These are phyloP conservation scores for Phytophthora sojae DNA, from an alignment of 352 stramenopile species.

Conservation along the genomic window DNA sequence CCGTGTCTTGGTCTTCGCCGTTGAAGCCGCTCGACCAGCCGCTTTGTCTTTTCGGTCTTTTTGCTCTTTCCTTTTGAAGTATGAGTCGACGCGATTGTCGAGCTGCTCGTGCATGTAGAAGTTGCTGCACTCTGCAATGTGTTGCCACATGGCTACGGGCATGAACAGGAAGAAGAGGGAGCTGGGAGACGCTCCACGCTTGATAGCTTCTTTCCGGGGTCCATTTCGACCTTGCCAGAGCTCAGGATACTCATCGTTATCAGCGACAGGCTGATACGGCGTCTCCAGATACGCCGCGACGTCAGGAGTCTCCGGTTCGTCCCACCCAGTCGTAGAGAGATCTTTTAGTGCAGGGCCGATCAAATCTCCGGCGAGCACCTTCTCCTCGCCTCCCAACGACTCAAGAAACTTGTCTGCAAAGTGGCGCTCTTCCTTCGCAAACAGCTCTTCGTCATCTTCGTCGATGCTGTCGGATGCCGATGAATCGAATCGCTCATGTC, in stretches of 20 bases:
- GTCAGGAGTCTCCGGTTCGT: neutral
- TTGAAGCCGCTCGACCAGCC: neutral
- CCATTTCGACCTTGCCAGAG: neutral
- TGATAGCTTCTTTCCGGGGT: neutral
- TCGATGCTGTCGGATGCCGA: neutral
- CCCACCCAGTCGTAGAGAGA: neutral
- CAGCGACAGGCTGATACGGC: neutral
- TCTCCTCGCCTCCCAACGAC: neutral
- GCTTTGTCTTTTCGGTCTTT: neutral
- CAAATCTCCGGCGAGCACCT: slow-evolving; percentile 6
- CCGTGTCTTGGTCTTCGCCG: neutral
- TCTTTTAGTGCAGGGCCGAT: slow-evolving; percentile 1
- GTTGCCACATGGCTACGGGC: slow-evolving; percentile 17
- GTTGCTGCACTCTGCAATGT: slow-evolving; percentile 23
- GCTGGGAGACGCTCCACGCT: neutral
- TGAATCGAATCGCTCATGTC: neutral
- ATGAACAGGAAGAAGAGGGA: slow-evolving; percentile 19
- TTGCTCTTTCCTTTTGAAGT: slow-evolving; percentile 6
- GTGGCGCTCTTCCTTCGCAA: slow-evolving; percentile 4
- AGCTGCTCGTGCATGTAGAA: slow-evolving; percentile 23
- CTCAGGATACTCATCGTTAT: neutral
- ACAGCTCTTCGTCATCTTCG: slow-evolving; percentile 7
- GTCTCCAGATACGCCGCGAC: neutral
- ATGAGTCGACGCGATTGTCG: slow-evolving; percentile 6
- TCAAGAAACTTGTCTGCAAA: slow-evolving; percentile 15